Base-by-base conservation (phyloP, 768 basidiomycete genomes). In the Mycena capillaripes region DNA sequence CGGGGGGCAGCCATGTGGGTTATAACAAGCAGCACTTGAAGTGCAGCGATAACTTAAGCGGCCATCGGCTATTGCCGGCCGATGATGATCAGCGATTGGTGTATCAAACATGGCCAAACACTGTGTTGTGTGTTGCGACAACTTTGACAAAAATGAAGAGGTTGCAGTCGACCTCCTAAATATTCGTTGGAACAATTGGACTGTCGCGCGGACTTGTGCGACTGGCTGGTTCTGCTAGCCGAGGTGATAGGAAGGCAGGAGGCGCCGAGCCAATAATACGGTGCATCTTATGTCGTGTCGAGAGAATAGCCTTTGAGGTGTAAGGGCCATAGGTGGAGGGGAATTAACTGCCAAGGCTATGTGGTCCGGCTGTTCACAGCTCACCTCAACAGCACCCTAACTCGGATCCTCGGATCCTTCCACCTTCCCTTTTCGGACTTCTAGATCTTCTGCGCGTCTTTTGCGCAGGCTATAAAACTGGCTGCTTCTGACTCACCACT, bases 1-100 rank as follows among this genome's bases (percentile, higher is more conserved):
- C 56, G 66, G 10, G 70, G 25, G 52, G 19, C 38, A 27, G 61
- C n/a, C 66, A 72, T 67, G 52, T 55, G 36, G 58, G 61, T 21
- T 19, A 61, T n/a, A 53, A 2, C 30, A 5, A 32, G 29, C 34
- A 19, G 55, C 19, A n/a, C n/a, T n/a, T 25, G 10, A 36, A 38
- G 29, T 30, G 34, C 11, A 55, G 27, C 14, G 65, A 59, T 59
- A 59, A 60, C 48, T 53, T n/a, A n/a, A n/a, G n/a, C n/a, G n/a
- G n/a, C n/a, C n/a, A n/a, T n/a, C n/a, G n/a, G n/a, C n/a, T n/a
- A n/a, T n/a, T n/a, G n/a, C n/a, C n/a, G n/a, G n/a, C n/a, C n/a
- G n/a, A n/a, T n/a, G n/a, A n/a, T n/a, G n/a, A n/a, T n/a, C n/a
- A n/a, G n/a, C n/a, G n/a, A n/a, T n/a, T n/a, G n/a, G n/a, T n/a